Evolutionary conservation across 2,329 filamentous ascomycete species (phyloP), one percentile per base, ranked within the genome.

Genomic region (Fusarium lyarnte): DNA sequence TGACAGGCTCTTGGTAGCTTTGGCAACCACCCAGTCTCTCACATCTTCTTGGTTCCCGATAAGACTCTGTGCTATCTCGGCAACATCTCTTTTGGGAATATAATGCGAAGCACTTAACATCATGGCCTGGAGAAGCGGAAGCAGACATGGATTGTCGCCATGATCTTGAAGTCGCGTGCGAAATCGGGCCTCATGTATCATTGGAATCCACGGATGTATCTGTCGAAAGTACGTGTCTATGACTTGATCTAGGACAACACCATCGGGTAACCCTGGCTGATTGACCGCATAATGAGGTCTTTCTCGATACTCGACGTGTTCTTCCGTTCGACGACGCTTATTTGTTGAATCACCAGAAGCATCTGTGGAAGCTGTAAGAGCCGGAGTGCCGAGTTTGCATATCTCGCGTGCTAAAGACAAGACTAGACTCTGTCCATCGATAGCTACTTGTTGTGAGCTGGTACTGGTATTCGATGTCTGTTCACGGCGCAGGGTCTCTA

Each of bases 161-260:
- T 70, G 25, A 5, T 61, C 55, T n/a, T 59, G 36, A 14, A 64
- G 52, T 8, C 68, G 64, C 14, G 52, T 64, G 17, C 70, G 36
- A 35, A 74, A 74, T 1, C 58, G 61, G 1, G 61, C 68, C 35
- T 74, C 72, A 31, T 74, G 70, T 3, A 74, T 51, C 9, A 72
- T 66, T 0, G 72, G 72, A 2, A 74, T 66, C 72, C 72, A 74
- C 25, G 72, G 72, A n/a, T 74, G 70, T 27, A 74, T 66, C 14
- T 66, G 33, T 4, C 25, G 46, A n/a, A 74, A 74, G 36, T 74
- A 74, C 2, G 70, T 58, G 5, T 58, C 60, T 16, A 74, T 9
- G 8, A 74, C 59, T 4, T 72, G 61, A 23, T 74, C 70, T 3
- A 74, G 38, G 4, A 62, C 19, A 3, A 9, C 29, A 29, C 49